Evolutionary conservation across 2,329 filamentous ascomycete species (phyloP).

Genomic region (Colletotrichum zoysiae): DNA sequence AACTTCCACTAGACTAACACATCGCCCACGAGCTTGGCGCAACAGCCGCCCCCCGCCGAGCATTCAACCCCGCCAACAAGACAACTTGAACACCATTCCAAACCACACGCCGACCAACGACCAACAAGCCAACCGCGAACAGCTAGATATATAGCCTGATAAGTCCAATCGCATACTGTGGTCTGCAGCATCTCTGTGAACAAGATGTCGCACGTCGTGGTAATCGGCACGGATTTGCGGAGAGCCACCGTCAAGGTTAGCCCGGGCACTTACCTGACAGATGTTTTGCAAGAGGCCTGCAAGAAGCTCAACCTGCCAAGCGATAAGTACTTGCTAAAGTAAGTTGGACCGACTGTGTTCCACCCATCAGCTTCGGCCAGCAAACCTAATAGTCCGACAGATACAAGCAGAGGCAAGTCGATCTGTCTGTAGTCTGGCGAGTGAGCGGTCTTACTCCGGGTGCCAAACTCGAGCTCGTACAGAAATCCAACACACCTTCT

Average conservation of each 20-base stretch:
- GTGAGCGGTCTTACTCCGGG: constrained; percentile 85
- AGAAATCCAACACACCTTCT: constrained; percentile 85
- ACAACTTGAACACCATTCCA: constrained; percentile 5
- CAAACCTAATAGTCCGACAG: constrained; percentile 57
- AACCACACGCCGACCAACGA: background rate
- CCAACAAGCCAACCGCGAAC: background rate
- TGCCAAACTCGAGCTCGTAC: constrained; percentile 92
- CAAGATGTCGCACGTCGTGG: constrained; percentile 86
- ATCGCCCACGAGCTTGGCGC: constrained; percentile 20
- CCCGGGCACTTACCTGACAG: constrained; percentile 83
- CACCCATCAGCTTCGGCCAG: constrained; percentile 11
- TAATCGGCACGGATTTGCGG: constrained; percentile 84
- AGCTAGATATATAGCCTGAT: background rate
- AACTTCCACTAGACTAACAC: constrained; percentile 30
- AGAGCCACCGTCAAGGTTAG: constrained; percentile 86
- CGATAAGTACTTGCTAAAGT: constrained; percentile 87
- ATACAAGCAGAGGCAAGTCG: constrained; percentile 85
- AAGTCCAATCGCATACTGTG: no score
- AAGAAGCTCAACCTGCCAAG: constrained; percentile 80
- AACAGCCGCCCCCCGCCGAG: constrained; percentile 34
- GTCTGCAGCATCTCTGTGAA: background rate
- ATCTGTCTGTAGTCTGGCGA: constrained; percentile 86
- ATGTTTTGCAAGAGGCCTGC: constrained; percentile 90
- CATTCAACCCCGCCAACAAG: constrained; percentile 36
- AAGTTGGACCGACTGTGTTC: constrained; percentile 45